Evolutionary conservation across 1,284 basidiomycete genomes (phyloP).

Genomic region (Mycocalia duriaeana): DNA sequence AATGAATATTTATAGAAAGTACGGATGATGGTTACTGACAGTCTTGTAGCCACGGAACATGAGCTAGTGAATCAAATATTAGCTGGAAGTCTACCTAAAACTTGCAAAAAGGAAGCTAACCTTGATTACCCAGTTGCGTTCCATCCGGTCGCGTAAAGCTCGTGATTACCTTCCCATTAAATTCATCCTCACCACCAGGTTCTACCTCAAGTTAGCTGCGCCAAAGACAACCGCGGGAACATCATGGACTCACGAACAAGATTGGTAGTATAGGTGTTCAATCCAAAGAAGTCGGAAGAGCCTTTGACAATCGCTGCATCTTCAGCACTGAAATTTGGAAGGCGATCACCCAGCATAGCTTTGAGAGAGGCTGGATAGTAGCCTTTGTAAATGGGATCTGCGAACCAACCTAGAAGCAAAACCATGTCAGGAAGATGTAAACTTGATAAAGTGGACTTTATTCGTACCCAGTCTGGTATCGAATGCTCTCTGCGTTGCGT

Average conservation of each 20-base stretch:
- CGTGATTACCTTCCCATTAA: slow-evolving; percentile 58
- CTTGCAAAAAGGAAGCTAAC: slow-evolving; percentile 23
- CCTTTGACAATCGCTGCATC: slow-evolving; percentile 61
- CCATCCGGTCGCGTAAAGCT: slow-evolving; percentile 63
- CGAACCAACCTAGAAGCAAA: slow-evolving; percentile 47
- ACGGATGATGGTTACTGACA: no score
- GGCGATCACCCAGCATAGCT: slow-evolving; percentile 55
- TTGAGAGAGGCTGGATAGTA: slow-evolving; percentile 63
- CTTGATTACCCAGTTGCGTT: slow-evolving; percentile 63
- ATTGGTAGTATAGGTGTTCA: slow-evolving; percentile 74
- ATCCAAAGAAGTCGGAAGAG: slow-evolving; percentile 67
- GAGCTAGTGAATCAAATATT: slow-evolving; percentile 31
- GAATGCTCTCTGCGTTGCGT: slow-evolving; percentile 60
- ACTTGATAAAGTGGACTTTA: slow-evolving; percentile 7
- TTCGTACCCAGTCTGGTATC: slow-evolving; percentile 59
- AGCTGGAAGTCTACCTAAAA: slow-evolving; percentile 1
- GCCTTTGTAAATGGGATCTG: slow-evolving; percentile 73
- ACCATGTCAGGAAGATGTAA: slow-evolving; percentile 9
- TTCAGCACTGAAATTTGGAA: slow-evolving; percentile 61
- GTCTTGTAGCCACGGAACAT: slow-evolving; percentile 60
- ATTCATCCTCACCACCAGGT: slow-evolving; percentile 59
- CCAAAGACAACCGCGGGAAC: background rate
- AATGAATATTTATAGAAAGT: no score
- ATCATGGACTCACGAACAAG: slow-evolving; percentile 46
- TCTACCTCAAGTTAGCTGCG: slow-evolving; percentile 26